These are phyloP conservation scores for Penicillium pancosmium DNA, from an alignment of 495 filamentous ascomycete genomes.

Conservation along the genomic window DNA sequence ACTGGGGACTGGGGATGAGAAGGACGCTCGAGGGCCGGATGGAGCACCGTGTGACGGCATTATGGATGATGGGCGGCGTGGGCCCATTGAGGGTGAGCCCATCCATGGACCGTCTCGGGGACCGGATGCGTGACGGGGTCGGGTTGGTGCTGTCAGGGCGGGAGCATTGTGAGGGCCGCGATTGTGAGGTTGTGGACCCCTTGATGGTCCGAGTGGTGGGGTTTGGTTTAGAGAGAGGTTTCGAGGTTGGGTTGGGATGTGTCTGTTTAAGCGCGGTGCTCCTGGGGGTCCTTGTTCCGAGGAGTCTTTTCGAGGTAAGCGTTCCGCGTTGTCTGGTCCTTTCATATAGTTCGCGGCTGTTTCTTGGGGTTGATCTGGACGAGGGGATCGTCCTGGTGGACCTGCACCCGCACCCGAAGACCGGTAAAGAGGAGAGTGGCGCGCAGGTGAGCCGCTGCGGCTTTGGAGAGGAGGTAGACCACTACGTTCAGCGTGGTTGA, in stretches of 20 bases:
- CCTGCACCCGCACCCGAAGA: conserved; percentile 1
- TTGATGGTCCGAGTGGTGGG: conserved; percentile 52
- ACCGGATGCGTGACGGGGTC: conserved; percentile 53
- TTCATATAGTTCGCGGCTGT: not conserved
- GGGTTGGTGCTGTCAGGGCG: conserved; percentile 61
- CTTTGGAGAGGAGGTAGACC: conserved; percentile 14
- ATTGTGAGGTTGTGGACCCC: conserved; percentile 48
- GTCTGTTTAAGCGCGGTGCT: conserved; percentile 14
- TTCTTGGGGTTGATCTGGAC: conserved; percentile 15
- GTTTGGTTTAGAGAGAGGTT: conserved; percentile 39
- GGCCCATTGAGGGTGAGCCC: conserved; percentile 28
- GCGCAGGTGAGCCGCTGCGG: conserved; percentile 27
- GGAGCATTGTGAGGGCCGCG: conserved; percentile 50
- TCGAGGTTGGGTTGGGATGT: conserved; percentile 39
- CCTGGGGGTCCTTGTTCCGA: conserved; percentile 14
- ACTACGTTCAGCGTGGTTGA: conserved; percentile 25
- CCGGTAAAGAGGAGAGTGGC: conserved; percentile 14
- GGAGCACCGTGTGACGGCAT: conserved; percentile 38
- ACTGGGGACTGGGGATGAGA: conserved; percentile 26
- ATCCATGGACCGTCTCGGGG: conserved; percentile 41
- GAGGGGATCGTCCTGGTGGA: conserved; percentile 11
- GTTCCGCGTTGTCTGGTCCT: conserved; percentile 1
- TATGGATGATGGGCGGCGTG: conserved; percentile 41
- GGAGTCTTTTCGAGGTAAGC: conserved; percentile 1
- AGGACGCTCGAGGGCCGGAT: conserved; percentile 46